Evolutionary conservation across 371 early-diverging fungal genomes (phyloP).

Genomic region (Nematocida homosporus): DNA sequence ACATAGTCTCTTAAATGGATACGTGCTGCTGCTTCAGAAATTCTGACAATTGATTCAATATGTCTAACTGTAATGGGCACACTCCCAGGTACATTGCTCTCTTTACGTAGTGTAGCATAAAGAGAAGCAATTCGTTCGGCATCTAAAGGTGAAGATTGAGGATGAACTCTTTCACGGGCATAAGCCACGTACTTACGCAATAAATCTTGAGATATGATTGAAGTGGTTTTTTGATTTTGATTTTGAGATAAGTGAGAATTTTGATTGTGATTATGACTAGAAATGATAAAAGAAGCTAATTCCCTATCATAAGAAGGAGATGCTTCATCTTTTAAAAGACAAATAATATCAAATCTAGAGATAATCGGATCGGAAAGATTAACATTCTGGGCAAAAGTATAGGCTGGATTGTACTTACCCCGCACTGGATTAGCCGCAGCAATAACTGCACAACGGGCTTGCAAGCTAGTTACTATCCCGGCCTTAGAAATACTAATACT

Average conservation of each 20-base stretch:
- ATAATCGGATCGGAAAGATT: slow-evolving; percentile 95
- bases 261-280: slow-evolving; percentile 72
- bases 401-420: slow-evolving; percentile 87
- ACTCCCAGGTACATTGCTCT: slow-evolving; percentile 77
- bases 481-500: slow-evolving; percentile 94
- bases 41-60: slow-evolving; percentile 90
- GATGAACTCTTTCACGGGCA: slow-evolving; percentile 79
- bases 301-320: slow-evolving; percentile 79
- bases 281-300: slow-evolving; percentile 87
- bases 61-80: slow-evolving; percentile 97
- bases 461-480: slow-evolving; percentile 85
- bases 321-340: slow-evolving; percentile 86
- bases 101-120: slow-evolving; percentile 85
- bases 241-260: neutral
- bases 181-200: slow-evolving; percentile 93
- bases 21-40: slow-evolving; percentile 90
- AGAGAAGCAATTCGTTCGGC: slow-evolving; percentile 77
- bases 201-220: slow-evolving; percentile 60
- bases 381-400: slow-evolving; percentile 92
- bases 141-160: slow-evolving; percentile 79
- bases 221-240: neutral
- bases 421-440: slow-evolving; percentile 97
- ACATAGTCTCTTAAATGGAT: slow-evolving; percentile 92
- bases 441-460: slow-evolving; percentile 87
- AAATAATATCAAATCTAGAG: slow-evolving; percentile 96